Conservation (phyloP, 352 stramenopile species). For the Phytophthora pini region DNA sequence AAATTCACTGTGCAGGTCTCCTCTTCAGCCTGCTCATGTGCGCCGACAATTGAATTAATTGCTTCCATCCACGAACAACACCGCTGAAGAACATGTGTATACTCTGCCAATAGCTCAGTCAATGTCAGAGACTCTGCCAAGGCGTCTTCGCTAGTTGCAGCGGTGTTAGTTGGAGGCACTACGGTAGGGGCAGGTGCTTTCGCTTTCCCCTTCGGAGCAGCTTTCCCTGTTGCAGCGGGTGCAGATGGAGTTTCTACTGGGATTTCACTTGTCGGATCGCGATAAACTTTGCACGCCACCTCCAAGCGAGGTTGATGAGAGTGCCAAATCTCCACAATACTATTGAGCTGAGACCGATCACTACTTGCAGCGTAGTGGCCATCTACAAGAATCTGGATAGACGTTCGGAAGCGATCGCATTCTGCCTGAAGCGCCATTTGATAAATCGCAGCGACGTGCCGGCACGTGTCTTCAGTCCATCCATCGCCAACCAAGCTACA, state of each 20-base stretch:
- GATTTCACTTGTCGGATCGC: constrained; percentile 31
- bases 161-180: constrained; percentile 19
- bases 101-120: constrained; percentile 52
- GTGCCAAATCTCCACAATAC: constrained; percentile 42
- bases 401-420: constrained; percentile 73
- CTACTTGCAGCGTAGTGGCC: constrained; percentile 57
- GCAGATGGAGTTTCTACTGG: constrained; percentile 20
- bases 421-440: constrained; percentile 71
- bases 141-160: constrained; percentile 23
- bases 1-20: constrained; percentile 59
- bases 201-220: constrained; percentile 45
- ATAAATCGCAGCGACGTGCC: constrained; percentile 49
- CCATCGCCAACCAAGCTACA: constrained; percentile 47
- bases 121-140: constrained; percentile 39
- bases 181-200: constrained; percentile 36
- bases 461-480: constrained; percentile 67
- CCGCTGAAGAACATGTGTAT: constrained; percentile 51
- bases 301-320: constrained; percentile 36
- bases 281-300: constrained; percentile 50
- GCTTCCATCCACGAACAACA: constrained; percentile 53
- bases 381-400: constrained; percentile 64
- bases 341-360: constrained; percentile 34
- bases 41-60: constrained; percentile 18
- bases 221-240: constrained; percentile 30
- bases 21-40: constrained; percentile 5